phyloP scores from a whole-genome alignment of 1,284 basidiomycete species.

The Amylostereum chailletii region DNA sequence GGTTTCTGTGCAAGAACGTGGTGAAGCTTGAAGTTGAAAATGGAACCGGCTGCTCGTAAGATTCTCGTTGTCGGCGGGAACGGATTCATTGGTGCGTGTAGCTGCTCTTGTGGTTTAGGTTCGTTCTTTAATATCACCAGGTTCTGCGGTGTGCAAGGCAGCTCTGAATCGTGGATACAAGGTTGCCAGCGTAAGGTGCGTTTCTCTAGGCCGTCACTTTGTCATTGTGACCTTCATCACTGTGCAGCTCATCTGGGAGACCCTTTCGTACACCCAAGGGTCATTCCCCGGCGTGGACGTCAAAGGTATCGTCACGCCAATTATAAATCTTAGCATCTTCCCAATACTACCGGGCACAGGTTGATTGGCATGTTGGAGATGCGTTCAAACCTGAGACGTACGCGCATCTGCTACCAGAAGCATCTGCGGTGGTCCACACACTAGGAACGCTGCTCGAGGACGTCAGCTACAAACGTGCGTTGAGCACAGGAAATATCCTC shows the following conservation, averaged over 20 bases:
- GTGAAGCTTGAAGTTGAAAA: not conserved
- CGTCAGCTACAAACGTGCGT: conserved; percentile 69
- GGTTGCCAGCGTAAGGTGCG: conserved; percentile 84
- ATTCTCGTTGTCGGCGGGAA: conserved; percentile 91
- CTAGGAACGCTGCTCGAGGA: conserved; percentile 89
- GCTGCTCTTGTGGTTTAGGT: not conserved
- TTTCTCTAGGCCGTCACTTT: conserved; percentile 1
- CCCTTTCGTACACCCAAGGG: conserved; percentile 86
- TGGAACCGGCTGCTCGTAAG: conserved; percentile 29
- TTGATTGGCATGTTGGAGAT: conserved; percentile 76
- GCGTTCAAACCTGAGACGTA: conserved; percentile 76
- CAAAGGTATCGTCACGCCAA: conserved; percentile 37
- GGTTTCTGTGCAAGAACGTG: not conserved
- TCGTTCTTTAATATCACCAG: conserved; percentile 30
- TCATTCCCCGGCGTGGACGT: conserved; percentile 81
- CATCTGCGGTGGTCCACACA: conserved; percentile 85
- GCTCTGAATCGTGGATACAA: conserved; percentile 79
- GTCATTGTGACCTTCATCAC: not conserved
- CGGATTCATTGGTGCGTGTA: conserved; percentile 77
- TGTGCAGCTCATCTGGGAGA: conserved; percentile 69
- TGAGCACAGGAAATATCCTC: conserved; percentile 49
- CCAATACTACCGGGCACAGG: conserved; percentile 30
- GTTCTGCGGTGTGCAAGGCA: conserved; percentile 85
- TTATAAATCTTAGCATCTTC: conserved; percentile 3
- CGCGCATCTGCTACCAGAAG: conserved; percentile 52